Percentiles rank a stretch among this genome's conserved stretches.
These are phyloP conservation scores for Huntiella bhutanensis DNA, from an alignment of 2,329 filamentous ascomycete species.

Conservation along the genomic window DNA sequence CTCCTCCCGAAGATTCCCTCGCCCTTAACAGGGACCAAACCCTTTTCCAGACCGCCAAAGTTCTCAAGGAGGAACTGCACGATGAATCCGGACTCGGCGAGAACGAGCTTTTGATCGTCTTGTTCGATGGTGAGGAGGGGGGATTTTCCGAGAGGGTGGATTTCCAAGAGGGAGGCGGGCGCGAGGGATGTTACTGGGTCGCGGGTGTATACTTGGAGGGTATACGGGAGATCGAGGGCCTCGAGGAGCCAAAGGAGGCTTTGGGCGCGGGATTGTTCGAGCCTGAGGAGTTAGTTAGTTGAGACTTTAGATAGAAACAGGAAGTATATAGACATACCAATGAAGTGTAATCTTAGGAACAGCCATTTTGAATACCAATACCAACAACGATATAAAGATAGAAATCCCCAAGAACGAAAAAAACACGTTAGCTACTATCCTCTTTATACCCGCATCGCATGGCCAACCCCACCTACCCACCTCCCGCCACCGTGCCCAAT, in stretches of 20 bases:
- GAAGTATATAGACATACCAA: slow-evolving; percentile 6
- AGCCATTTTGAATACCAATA: slow-evolving; percentile 3
- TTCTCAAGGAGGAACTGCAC: slow-evolving; percentile 64
- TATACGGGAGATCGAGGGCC: slow-evolving; percentile 61
- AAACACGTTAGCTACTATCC: too few species aligned
- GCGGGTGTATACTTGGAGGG: slow-evolving; percentile 64
- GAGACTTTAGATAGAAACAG: not conserved
- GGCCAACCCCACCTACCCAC: too few species aligned
- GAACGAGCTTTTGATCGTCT: slow-evolving; percentile 29
- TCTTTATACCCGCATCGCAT: too few species aligned
- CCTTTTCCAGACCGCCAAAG: slow-evolving; percentile 24
- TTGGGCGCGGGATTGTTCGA: slow-evolving; percentile 65
- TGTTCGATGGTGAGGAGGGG: slow-evolving; percentile 40
- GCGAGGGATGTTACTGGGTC: slow-evolving; percentile 42
- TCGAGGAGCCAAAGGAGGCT: slow-evolving; percentile 74
- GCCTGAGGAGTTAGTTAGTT: slow-evolving; percentile 31
- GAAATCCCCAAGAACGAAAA: too few species aligned
- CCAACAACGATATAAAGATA: too few species aligned
- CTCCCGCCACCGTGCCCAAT: too few species aligned
- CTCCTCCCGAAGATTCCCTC: slow-evolving; percentile 40
- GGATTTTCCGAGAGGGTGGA: slow-evolving; percentile 77
- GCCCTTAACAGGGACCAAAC: slow-evolving; percentile 30
- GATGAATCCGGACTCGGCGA: slow-evolving; percentile 71
- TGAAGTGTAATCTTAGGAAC: slow-evolving; percentile 31
- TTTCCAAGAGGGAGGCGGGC: slow-evolving; percentile 52